Percentiles rank a stretch among this genome's conserved stretches.
These are phyloP conservation scores for Deuterostichococcus epilithicus DNA, from an alignment of 139 green algal species.

Conservation along the genomic window DNA sequence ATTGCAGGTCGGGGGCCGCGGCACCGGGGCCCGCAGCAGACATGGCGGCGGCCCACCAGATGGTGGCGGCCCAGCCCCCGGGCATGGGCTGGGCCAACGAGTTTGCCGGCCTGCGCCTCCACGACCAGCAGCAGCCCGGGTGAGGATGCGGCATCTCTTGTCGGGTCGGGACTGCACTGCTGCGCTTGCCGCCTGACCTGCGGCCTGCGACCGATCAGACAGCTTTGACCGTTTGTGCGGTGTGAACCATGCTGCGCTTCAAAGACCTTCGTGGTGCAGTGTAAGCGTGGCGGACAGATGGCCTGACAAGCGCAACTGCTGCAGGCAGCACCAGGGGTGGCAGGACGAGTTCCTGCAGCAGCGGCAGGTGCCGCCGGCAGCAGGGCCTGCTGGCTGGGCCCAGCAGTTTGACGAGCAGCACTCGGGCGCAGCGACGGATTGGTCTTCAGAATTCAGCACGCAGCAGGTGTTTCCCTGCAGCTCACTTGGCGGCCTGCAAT, in stretches of 20 bases:
- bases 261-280: no score
- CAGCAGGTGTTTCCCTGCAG: no score
- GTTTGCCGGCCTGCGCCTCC: slow-evolving; percentile 2
- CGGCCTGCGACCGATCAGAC: no score
- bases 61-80: slow-evolving; percentile 1
- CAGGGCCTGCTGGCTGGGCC: neutral
- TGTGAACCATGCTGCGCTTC: no score
- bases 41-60: slow-evolving; percentile 29
- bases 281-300: no score
- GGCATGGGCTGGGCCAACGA: slow-evolving; percentile 48
- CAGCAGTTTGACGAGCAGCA: slow-evolving; percentile 9
- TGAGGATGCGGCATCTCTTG: no score
- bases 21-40: slow-evolving; percentile 17
- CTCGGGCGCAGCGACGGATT: neutral
- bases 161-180: neutral
- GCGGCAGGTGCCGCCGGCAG: slow-evolving; percentile 16
- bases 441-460: neutral
- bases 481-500: no score
- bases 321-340: slow-evolving; percentile 13
- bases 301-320: no score
- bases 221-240: no score
- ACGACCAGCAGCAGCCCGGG: neutral
- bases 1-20: neutral
- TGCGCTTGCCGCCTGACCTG: neutral
- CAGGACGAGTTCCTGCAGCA: slow-evolving; percentile 40